These are phyloP conservation scores for Diplodia scrobiculata DNA, from an alignment of 2,329 filamentous ascomycete species.

Conservation along the genomic window DNA sequence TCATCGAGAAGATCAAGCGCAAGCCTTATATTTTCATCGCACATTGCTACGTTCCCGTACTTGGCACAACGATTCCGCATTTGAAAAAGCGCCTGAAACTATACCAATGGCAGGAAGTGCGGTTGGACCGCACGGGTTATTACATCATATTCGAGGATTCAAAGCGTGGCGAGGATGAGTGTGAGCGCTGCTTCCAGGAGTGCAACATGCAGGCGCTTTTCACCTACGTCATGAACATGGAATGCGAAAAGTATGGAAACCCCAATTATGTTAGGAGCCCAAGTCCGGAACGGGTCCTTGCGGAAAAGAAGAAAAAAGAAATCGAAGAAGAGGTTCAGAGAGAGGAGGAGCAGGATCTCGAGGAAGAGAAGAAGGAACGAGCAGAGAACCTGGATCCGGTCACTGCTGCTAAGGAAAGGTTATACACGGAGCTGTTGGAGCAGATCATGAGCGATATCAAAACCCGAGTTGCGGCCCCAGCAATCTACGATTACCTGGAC, in stretches of 20 bases:
- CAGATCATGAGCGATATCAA: slow-evolving; percentile 89
- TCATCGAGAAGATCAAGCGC: slow-evolving; percentile 69
- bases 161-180: slow-evolving; percentile 73
- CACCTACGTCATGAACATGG: slow-evolving; percentile 91
- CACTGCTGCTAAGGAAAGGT: slow-evolving; percentile 73
- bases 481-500: slow-evolving; percentile 78
- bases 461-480: slow-evolving; percentile 78
- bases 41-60: slow-evolving; percentile 82
- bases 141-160: slow-evolving; percentile 88
- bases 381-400: slow-evolving; percentile 91
- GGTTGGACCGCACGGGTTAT: slow-evolving; percentile 83
- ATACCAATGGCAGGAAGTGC: slow-evolving; percentile 77
- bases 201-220: slow-evolving; percentile 85
- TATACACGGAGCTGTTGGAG: slow-evolving; percentile 78
- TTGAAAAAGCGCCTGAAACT: slow-evolving; percentile 85
- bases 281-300: slow-evolving; percentile 54
- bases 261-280: slow-evolving; percentile 62
- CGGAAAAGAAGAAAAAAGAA: slow-evolving; percentile 59
- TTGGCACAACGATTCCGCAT: slow-evolving; percentile 82
- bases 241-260: slow-evolving; percentile 70
- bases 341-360: slow-evolving; percentile 78
- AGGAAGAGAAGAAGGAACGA: slow-evolving; percentile 85
- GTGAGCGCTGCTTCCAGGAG: slow-evolving; percentile 74
- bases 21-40: slow-evolving; percentile 90
- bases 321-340: slow-evolving; percentile 65